Percentiles rank a stretch among this genome's conserved stretches.
Conservation (phyloP, 345 rosid genomes). For the Clarkia xantiana region DNA sequence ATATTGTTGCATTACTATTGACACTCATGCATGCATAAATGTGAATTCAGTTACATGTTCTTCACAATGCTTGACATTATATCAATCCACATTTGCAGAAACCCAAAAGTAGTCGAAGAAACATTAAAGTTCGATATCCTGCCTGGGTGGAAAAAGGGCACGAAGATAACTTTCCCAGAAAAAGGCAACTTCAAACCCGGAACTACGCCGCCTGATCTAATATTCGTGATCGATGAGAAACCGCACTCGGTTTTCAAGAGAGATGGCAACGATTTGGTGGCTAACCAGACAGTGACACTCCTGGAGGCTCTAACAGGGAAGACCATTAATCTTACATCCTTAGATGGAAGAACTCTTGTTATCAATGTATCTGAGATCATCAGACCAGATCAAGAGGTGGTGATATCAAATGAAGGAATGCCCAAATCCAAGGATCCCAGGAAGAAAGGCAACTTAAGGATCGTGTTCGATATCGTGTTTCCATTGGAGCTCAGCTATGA, state of each 20-base stretch:
- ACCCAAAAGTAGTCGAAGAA: conserved; percentile 52
- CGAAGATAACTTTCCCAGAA: conserved; percentile 71
- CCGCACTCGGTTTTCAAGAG: conserved; percentile 44
- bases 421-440: conserved; percentile 49
- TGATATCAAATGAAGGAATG: conserved; percentile 57
- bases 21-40: too few relatives aligned
- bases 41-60: too few relatives aligned
- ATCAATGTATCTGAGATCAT: conserved; percentile 37
- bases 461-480: conserved; percentile 42
- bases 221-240: conserved; percentile 66
- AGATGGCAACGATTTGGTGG: conserved; percentile 54
- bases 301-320: conserved; percentile 59
- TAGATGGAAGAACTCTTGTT: conserved; percentile 49
- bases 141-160: conserved; percentile 86
- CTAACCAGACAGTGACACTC: conserved; percentile 34
- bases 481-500: conserved; percentile 41
- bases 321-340: conserved; percentile 28
- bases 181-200: conserved; percentile 69
- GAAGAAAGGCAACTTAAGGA: conserved; percentile 41
- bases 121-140: conserved; percentile 50
- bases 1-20: too few relatives aligned
- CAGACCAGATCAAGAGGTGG: conserved; percentile 46
- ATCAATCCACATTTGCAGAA: conserved; percentile 17
- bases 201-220: conserved; percentile 45
- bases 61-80: neutral